Evolutionary conservation across 306 rosid species (phyloP).

Genomic region (Parietaria judaica): DNA sequence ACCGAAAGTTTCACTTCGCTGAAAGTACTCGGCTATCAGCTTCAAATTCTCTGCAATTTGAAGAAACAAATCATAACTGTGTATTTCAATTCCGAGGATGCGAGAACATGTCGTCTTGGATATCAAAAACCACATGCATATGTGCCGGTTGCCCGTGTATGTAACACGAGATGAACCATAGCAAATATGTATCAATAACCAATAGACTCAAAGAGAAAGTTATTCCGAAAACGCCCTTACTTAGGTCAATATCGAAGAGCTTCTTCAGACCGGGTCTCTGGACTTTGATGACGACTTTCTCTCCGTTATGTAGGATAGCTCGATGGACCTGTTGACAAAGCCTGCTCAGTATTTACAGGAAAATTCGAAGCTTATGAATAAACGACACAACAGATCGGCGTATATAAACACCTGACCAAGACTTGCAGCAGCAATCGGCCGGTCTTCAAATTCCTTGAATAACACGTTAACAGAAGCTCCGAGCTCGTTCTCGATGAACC

Average conservation of each 20-base stretch:
- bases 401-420: constrained; percentile 74
- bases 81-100: neutral
- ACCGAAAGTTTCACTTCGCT: constrained; percentile 79
- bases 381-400: neutral
- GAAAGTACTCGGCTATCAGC: constrained; percentile 93
- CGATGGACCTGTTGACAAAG: constrained; percentile 65
- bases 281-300: constrained; percentile 80
- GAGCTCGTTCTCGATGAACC: constrained; percentile 70
- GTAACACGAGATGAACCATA: neutral
- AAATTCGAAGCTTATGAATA: neutral
- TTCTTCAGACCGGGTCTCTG: constrained; percentile 95
- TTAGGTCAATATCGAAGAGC: constrained; percentile 90
- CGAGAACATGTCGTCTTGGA: neutral
- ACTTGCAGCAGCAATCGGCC: constrained; percentile 92
- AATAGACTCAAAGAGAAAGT: neutral
- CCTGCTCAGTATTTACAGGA: constrained; percentile 13
- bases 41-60: constrained; percentile 64
- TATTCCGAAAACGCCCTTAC: constrained; percentile 33
- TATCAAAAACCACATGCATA: neutral
- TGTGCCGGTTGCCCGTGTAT: no score
- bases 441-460: constrained; percentile 81
- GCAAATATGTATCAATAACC: neutral
- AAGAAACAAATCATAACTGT: constrained; percentile 1
- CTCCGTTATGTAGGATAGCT: constrained; percentile 84
- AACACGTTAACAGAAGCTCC: constrained; percentile 53